Evolutionary conservation across 345 rosid species (phyloP), one percentile per base, ranked within the genome.

Genomic region (Crucihimalaya himalaica): DNA sequence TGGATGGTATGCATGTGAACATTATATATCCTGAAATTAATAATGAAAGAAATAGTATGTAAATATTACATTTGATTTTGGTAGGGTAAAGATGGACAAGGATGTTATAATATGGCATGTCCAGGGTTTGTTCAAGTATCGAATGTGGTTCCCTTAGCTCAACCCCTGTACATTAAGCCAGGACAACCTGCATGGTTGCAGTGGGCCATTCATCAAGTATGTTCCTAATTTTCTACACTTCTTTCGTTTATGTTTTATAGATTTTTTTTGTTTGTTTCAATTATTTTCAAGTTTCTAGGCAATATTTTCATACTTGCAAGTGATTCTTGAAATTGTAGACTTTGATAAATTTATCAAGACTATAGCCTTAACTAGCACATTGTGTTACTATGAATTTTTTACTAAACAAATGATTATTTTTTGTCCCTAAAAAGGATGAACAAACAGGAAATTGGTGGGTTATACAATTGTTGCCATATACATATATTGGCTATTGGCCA

Each of bases 401-500:
- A 32, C 21, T 51, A 5, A 5, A 50, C 21, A 66, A 20, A 9
- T 10, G 6, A 2, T 64, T 66, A 8, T 3, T 2, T 32, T 18
- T 8, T 48, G 16, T 20, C 4, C 20, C 0, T 5, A 7, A 52
- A 35, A 55, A 55, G 64, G 43, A 55, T 20, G 14, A 28, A 62
- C 14, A 55, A 9, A 43, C 65, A 13, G 6, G 43, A 46, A 57
- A 70, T 12, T 58, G 66, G 67, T 70, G 67, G 74, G 0, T 70
- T 15, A 70, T 54, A 4, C 27, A 11, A n/a, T 11, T 0, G 1
- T 6, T 0, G 11, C 54, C 57, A 6, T 2, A 5, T 2, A 2
- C 11, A 11, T n/a, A 58, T 34, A 47, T 70, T 0, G 66, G 74
- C 0, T 70, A 70, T 46, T 57, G 66, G 69, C 76, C 69, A 37